Conservation (phyloP, 495 filamentous ascomycete genomes). For the Astrocystis sublimbata region DNA sequence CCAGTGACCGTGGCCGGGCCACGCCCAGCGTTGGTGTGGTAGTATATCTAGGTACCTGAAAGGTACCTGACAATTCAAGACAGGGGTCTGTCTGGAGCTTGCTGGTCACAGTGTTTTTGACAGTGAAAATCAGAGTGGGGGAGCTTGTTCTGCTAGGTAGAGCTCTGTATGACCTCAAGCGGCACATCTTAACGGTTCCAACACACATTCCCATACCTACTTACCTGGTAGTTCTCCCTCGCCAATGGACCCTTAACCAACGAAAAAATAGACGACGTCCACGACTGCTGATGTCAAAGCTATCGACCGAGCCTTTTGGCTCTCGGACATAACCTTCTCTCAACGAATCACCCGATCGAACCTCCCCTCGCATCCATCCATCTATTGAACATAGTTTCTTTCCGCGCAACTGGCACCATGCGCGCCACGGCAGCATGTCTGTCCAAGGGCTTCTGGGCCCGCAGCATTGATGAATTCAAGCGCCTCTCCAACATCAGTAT, state of each 20-base stretch:
- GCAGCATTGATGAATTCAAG: constrained; percentile 50
- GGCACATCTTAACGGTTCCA: no score
- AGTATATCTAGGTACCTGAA: no score
- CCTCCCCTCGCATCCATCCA: background rate
- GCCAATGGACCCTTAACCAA: background rate
- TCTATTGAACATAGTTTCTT: background rate
- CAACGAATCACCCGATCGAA: constrained; percentile 4
- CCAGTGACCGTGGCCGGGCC: no score
- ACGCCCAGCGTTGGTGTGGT: no score
- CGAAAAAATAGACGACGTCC: background rate
- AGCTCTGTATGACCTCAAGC: background rate
- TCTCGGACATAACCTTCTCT: constrained; percentile 23
- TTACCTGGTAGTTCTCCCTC: background rate
- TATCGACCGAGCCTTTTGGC: constrained; percentile 33
- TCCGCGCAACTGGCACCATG: constrained; percentile 34
- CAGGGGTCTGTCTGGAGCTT: no score
- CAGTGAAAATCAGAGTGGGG: no score
- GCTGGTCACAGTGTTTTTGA: no score
- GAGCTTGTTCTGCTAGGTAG: no score
- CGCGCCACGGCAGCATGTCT: constrained; percentile 42
- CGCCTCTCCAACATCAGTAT: constrained; percentile 47
- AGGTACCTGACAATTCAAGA: no score
- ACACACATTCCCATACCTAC: background rate
- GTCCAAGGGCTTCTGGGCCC: constrained; percentile 45
- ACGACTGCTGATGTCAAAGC: constrained; percentile 30